These are phyloP conservation scores for Kalmusia sp. DNA, from an alignment of 2,329 filamentous ascomycete genomes.

Conservation along the genomic window DNA sequence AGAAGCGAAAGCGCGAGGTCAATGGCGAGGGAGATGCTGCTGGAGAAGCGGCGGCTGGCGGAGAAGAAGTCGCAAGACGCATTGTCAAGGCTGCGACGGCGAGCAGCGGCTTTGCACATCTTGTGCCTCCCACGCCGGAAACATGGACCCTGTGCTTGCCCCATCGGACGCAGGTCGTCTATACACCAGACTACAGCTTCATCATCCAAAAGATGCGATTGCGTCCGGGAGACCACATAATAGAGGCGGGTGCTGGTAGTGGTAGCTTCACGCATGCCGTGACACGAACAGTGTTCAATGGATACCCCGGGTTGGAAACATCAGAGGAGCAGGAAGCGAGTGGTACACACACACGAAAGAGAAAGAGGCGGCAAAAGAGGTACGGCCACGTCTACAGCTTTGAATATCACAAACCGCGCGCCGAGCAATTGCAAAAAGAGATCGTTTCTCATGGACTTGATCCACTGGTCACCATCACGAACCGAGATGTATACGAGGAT, in stretches of 20 bases:
- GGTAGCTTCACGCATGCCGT: slow-evolving; percentile 85
- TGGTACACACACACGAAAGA: slow-evolving; percentile 23
- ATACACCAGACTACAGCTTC: slow-evolving; percentile 87
- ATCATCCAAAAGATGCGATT: slow-evolving; percentile 78
- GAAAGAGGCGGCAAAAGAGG: slow-evolving; percentile 44
- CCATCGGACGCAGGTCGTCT: slow-evolving; percentile 85
- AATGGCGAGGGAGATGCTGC: slow-evolving; percentile 35
- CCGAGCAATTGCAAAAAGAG: slow-evolving; percentile 72
- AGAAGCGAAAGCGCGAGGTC: slow-evolving; percentile 57
- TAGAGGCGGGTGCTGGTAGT: slow-evolving; percentile 83
- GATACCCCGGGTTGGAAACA: slow-evolving; percentile 59
- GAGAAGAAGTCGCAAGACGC: slow-evolving; percentile 42
- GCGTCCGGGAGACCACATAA: slow-evolving; percentile 73
- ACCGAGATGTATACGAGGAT: slow-evolving; percentile 79
- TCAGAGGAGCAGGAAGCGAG: slow-evolving; percentile 44
- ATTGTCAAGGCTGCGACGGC: slow-evolving; percentile 56
- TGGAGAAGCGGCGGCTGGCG: slow-evolving; percentile 15
- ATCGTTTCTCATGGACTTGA: slow-evolving; percentile 72
- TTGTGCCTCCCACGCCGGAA: slow-evolving; percentile 81
- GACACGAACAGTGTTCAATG: slow-evolving; percentile 77
- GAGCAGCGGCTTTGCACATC: slow-evolving; percentile 74
- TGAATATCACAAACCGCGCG: slow-evolving; percentile 79
- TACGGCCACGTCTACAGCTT: slow-evolving; percentile 79
- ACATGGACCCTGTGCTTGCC: slow-evolving; percentile 82
- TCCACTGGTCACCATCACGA: slow-evolving; percentile 72